Evolutionary conservation across 306 rosid genomes (phyloP), one percentile per base, ranked within the genome.

Genomic region (Glycine soja): DNA sequence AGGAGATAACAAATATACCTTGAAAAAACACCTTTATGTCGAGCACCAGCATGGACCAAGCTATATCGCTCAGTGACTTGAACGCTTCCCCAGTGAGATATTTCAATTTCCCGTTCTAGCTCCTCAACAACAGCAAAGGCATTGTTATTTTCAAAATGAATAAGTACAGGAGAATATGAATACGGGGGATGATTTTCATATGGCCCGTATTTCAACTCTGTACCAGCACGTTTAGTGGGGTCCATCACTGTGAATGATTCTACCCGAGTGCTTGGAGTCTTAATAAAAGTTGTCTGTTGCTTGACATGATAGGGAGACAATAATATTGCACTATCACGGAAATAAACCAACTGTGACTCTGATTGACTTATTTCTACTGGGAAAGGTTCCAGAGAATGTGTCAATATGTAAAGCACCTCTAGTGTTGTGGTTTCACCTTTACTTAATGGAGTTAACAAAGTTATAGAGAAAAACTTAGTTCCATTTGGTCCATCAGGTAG

Each of bases 41-140:
- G 89, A 80, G 99, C 99, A 70, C 99, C 99, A 6, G 92, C 92
- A 83, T 93, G 96, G 69, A 69, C 89, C 86, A 95, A 74, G 70
- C 65, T 89, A 81, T 95, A 95, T 80, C 87, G 89, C 91, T 95
- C 98, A 3, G 94, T 95, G 87, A 95, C 84, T 81, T 90, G 98
- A 72, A 95, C 13, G 85, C 72, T 93, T 62, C 99, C 99, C 99
- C 99, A 93, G 83, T 95, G 99, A 88, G 99, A 95, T 88, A 95
- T 88, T 85, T 95, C 99, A 75, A 95, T 88, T 88, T 93, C 99
- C 1, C 98, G 99, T 75, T 90, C 97, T 56, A 95, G 94, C 86
- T 93, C 99, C 96, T 95, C 99, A 83, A 93, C 97, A 58, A 90
- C 90, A 46, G 97, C 91, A 79, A 93, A 95, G 77, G 98, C 91